Base-by-base conservation (phyloP, 169 alveolate species). In the Cystoisospora suis region DNA sequence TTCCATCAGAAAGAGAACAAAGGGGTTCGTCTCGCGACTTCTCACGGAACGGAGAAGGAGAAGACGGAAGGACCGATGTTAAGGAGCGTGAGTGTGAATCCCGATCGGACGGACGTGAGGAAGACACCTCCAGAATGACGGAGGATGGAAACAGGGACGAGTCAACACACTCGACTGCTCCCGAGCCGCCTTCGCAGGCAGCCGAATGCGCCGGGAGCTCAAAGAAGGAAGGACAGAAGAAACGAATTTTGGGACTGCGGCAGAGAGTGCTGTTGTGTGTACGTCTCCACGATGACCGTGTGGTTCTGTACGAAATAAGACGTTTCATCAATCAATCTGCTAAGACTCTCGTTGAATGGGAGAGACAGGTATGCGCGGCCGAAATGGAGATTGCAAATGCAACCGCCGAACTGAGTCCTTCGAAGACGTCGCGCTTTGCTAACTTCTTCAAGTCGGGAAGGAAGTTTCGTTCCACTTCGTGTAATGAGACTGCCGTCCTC, bases 241-340 rank as follows among this genome's bases (percentile, higher is more conserved):
- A 32, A 9, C 83, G 58, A 29, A 23, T 23, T 12, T 38, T 40
- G 56, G 58, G 56, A n/a, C 23, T 72, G 9, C 15, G 83, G 27
- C 83, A 72, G 83, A 20, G 83, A 2, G 32, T 72, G 83, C 83
- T 72, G 12, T 56, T 72, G 23, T 34, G 83, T 56, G 83, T 72
- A 34, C 83, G 83, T 17, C 45, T 72, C 27, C 58, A 72, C 0
- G 83, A 72, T 56, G 83, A 40, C 34, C 15, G 83, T 15, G 23
- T 72, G 12, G 36, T 72, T 36, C 32, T 72, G 1, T 72, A 72
- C 27, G 83, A 72, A 53, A 72, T 72, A n/a, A 34, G 83, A 38
- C 36, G 83, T 40, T 72, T 72, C 83, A 72, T 72, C 83, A 72
- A 72, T 38, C 56, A 72, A 6, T 72, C 83, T 17, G 49, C 53